These are phyloP conservation scores for Westerdykella aurantiaca DNA, from an alignment of 2,329 filamentous ascomycete genomes.

Conservation along the genomic window DNA sequence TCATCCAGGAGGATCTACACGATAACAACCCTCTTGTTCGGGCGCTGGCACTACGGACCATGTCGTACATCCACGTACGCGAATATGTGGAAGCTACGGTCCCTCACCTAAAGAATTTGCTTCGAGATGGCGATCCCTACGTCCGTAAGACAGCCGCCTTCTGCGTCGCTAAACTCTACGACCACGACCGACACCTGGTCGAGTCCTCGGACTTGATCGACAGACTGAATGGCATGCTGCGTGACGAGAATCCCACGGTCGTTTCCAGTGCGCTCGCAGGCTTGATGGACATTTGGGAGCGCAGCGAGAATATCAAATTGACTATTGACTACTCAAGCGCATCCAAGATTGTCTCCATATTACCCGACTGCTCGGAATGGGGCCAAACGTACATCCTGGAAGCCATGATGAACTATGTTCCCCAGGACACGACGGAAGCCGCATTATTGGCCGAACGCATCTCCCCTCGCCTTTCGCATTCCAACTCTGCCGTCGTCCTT, in stretches of 20 bases:
- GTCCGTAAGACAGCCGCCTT: slow-evolving; percentile 96
- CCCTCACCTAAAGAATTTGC: slow-evolving; percentile 71
- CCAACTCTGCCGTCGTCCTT: slow-evolving; percentile 91
- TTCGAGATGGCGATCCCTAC: slow-evolving; percentile 86
- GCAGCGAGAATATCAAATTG: slow-evolving; percentile 93
- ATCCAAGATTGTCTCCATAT: slow-evolving; percentile 94
- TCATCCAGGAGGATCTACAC: slow-evolving; percentile 87
- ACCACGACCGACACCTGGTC: slow-evolving; percentile 86
- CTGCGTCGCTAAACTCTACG: slow-evolving; percentile 94
- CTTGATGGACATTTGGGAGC: slow-evolving; percentile 96
- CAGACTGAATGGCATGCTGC: slow-evolving; percentile 77
- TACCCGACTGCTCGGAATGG: slow-evolving; percentile 98
- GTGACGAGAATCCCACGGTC: slow-evolving; percentile 95
- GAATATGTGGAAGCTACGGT: slow-evolving; percentile 93
- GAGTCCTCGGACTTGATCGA: slow-evolving; percentile 91
- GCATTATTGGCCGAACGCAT: slow-evolving; percentile 88
- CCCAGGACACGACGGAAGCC: slow-evolving; percentile 83
- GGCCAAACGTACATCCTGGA: slow-evolving; percentile 98
- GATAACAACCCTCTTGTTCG: slow-evolving; percentile 88
- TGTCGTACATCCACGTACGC: slow-evolving; percentile 94
- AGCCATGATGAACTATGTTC: slow-evolving; percentile 95
- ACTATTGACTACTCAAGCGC: slow-evolving; percentile 97
- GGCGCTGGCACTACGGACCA: slow-evolving; percentile 85
- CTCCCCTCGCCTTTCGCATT: slow-evolving; percentile 90
- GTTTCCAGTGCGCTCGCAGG: slow-evolving; percentile 88